Evolutionary conservation across 179 eudicot species (phyloP).

Genomic region (Actinidia arguta): DNA sequence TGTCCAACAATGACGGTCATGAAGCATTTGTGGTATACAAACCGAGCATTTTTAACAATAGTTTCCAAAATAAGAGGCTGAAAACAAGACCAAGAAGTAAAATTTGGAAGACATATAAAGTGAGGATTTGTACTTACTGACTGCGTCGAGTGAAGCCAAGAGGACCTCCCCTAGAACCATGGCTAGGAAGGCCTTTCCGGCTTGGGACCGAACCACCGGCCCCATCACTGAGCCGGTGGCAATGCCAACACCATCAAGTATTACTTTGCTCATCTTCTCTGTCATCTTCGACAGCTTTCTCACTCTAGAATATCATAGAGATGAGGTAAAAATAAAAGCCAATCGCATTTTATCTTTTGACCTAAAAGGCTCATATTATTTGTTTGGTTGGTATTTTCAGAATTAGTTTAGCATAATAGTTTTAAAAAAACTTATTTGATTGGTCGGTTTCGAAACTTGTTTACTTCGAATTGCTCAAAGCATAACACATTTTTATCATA

Average conservation of each 20-base stretch:
- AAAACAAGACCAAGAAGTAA: too few species aligned
- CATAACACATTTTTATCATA: too few species aligned
- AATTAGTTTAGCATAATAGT: too few species aligned
- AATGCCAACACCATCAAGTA: slow-evolving; percentile 80
- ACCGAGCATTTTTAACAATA: too few species aligned
- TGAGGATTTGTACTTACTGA: slow-evolving; percentile 55
- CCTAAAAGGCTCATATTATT: neutral
- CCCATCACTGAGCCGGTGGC: slow-evolving; percentile 77
- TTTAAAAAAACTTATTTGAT: too few species aligned
- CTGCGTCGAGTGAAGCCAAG: slow-evolving; percentile 89
- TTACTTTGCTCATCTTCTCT: slow-evolving; percentile 79
- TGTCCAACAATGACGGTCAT: too few species aligned
- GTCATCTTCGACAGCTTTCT: slow-evolving; percentile 73
- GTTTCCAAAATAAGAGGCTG: too few species aligned
- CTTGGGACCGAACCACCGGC: slow-evolving; percentile 73
- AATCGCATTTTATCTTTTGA: neutral
- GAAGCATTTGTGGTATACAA: too few species aligned
- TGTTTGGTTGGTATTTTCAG: too few species aligned
- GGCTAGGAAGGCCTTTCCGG: slow-evolving; percentile 72
- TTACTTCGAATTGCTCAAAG: too few species aligned
- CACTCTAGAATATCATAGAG: slow-evolving; percentile 35
- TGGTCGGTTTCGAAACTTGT: too few species aligned
- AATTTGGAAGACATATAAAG: neutral
- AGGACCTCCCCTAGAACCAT: slow-evolving; percentile 91
- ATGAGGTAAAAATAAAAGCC: neutral